Base-by-base conservation (phyloP, 164 flowering plant genomes). In the Euptelea pleiosperma region DNA sequence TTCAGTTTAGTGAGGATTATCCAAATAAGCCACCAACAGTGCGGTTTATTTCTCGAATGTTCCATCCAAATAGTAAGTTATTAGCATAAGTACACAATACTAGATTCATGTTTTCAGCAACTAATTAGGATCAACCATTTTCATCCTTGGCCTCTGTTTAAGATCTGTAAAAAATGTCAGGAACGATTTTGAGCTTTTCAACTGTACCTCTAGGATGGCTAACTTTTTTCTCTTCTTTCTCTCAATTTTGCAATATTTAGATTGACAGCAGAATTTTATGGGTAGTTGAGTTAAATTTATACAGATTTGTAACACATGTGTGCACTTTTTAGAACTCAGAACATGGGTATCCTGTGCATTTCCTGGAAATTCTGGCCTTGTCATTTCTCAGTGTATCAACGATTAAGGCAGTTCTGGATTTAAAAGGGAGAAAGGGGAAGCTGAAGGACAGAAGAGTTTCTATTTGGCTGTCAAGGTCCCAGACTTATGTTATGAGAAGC, bases 1-100 rank as follows among this genome's bases (percentile, higher is more conserved):
- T 80, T 53, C 84, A 80, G 62, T 80, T 80, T 61, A 52, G 63
- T 0, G 84, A 80, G 68, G 84, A 80, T 55, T 80, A 80, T 57
- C 84, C 84, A 25, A 80, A 80, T 61, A 80, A 80, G 70, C 84
- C 84, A 14, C 84, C 84, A 18, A 77, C 78, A 19, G 84, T 80
- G 39, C 78, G 80, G 43, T 80, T 80, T 53, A 72, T 80, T 26
- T 80, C 84, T 35, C 66, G 84, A 44, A 80, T 80, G 84, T 80
- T 80, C 63, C 84, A 80, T 65, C 81, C 84, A 37, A 80, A 80
- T 57, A 80, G 84, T 77, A 73, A 77, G 79, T 69, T 61, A 46
- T 1, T 34, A 35, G 49, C 58, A 28, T 31, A 43, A 31, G 9
- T 21, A 8, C 2, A 42, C 4, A n/a, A 22, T 18, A 21, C 16